phyloP scores from a whole-genome alignment of 345 rosid genomes.

The Salix dunnii region DNA sequence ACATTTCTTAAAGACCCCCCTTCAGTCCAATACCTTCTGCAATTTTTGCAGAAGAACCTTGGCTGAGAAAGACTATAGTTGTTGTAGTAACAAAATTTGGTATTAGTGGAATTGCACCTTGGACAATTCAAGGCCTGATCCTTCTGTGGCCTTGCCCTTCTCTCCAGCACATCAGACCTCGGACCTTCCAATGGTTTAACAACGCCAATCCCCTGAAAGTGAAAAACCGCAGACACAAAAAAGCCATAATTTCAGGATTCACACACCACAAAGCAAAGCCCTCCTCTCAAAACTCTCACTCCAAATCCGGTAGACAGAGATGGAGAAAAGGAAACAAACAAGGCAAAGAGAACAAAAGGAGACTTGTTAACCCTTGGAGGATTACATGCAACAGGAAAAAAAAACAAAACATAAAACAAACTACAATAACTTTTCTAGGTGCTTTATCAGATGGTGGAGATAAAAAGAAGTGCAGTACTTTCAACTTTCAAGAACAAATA shows the following conservation, averaged over 20 bases:
- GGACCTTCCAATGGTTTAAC: conserved; percentile 38
- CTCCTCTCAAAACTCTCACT: neutral
- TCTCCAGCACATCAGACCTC: conserved; percentile 21
- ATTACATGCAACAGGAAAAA: conserved; percentile 17
- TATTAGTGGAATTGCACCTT: conserved; percentile 49
- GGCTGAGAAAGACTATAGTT: conserved; percentile 62
- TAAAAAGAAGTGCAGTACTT: conserved; percentile 13
- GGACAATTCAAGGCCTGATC: conserved; percentile 51
- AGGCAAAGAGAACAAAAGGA: conserved; percentile 21
- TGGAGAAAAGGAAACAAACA: conserved; percentile 20
- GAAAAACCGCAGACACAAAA: conserved; percentile 6
- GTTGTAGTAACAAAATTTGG: conserved; percentile 60
- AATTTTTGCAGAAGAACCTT: conserved; percentile 54
- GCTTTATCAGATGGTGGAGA: conserved; percentile 18
- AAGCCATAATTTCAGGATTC: conserved; percentile 28
- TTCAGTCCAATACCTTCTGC: conserved; percentile 61
- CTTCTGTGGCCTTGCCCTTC: conserved; percentile 36
- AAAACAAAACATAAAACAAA: conserved; percentile 9
- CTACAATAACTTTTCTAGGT: conserved; percentile 15
- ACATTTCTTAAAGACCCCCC: conserved; percentile 59
- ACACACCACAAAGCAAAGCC: neutral
- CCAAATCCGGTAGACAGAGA: neutral
- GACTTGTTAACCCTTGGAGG: conserved; percentile 19
- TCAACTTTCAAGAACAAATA: conserved; percentile 15
- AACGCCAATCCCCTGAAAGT: conserved; percentile 35